Evolutionary conservation across 352 stramenopile genomes (phyloP).

Genomic region (Phytophthora europaea): DNA sequence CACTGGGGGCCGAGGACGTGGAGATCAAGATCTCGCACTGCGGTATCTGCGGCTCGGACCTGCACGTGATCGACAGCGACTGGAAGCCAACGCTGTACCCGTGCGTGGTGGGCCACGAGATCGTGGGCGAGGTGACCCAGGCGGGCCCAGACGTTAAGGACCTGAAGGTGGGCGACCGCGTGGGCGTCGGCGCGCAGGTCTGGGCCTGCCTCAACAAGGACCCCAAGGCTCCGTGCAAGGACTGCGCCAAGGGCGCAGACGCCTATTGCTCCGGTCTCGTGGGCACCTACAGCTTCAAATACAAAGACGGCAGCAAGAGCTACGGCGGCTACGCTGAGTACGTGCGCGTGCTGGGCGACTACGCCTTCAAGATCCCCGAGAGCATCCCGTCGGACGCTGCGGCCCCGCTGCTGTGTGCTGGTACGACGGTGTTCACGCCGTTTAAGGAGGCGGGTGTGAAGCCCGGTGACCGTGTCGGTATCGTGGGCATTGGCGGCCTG

Average conservation of each 20-base stretch:
- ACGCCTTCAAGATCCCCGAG: constrained; percentile 55
- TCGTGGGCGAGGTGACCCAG: constrained; percentile 29
- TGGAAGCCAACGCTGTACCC: constrained; percentile 40
- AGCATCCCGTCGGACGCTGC: constrained; percentile 30
- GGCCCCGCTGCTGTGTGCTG: constrained; percentile 10
- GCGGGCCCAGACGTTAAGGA: constrained; percentile 50
- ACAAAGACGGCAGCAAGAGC: constrained; percentile 43
- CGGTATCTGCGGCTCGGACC: constrained; percentile 70
- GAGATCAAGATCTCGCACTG: constrained; percentile 77
- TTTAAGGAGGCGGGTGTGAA: constrained; percentile 62
- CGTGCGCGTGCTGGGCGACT: constrained; percentile 68
- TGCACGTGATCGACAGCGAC: constrained; percentile 54
- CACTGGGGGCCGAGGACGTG: constrained; percentile 57
- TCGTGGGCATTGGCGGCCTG: constrained; percentile 87
- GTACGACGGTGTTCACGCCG: constrained; percentile 65
- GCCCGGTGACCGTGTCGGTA: constrained; percentile 61
- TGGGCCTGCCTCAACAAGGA: constrained; percentile 68
- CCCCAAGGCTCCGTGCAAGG: constrained; percentile 54
- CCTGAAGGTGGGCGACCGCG: constrained; percentile 78
- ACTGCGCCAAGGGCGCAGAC: constrained; percentile 47
- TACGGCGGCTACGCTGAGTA: constrained; percentile 83
- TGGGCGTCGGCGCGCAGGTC: constrained; percentile 82
- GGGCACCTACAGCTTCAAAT: constrained; percentile 60
- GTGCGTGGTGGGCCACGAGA: constrained; percentile 63
- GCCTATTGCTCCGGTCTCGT: constrained; percentile 10